Evolutionary conservation across 1,284 basidiomycete genomes (phyloP), one percentile per base, ranked within the genome.

Genomic region (Lentinus polychrous): DNA sequence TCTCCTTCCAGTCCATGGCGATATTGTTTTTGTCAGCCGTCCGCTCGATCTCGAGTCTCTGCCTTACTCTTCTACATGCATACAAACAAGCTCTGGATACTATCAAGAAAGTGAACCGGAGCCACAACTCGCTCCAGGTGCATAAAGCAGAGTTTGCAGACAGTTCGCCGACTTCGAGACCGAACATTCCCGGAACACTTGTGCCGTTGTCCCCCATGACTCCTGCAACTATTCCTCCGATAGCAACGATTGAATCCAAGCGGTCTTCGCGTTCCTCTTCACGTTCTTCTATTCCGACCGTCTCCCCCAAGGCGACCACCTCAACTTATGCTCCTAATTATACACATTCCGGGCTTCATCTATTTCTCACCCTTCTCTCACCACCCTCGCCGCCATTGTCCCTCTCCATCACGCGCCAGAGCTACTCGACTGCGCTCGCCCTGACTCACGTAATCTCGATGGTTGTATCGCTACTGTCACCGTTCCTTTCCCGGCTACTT

Each of bases 1-100:
- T 72, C 50, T 79, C 83, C 1, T 74, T 83, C 53, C 83, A 85
- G 46, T 72, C 70, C 36, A 57, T 86, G 34, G 69, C 86, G 47
- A 75, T 91, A 23, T 62, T 83, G 52, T 63, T 86, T 33, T 78
- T 91, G 31, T 90, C 87, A 8, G 72, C 79, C 17, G 71, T 91
- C 14, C 87, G 89, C 56, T 72, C 75, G 2, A 66, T 90, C 23
- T 90, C 87, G 1, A 79, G 83, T 11, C 66, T 70, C 23, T 83
- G 81, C 55, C 76, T 90, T 7, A 71, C 76, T 35, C 67, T 87
- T 36, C 79, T 86, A 32, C 71, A 85, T 36, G 68, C 79, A 15
- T 88, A 87, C 66, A 85, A 81, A 59, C 79, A 79, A 53, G 68
- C 75, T 2, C 58, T 83, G 1, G 68, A 68, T 46, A 82, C 83